A percentile compares a stretch with the other conserved stretches of the same genome.
Evolutionary conservation across 139 green algal genomes (phyloP).

Genomic region (Nannochloris sp.): DNA sequence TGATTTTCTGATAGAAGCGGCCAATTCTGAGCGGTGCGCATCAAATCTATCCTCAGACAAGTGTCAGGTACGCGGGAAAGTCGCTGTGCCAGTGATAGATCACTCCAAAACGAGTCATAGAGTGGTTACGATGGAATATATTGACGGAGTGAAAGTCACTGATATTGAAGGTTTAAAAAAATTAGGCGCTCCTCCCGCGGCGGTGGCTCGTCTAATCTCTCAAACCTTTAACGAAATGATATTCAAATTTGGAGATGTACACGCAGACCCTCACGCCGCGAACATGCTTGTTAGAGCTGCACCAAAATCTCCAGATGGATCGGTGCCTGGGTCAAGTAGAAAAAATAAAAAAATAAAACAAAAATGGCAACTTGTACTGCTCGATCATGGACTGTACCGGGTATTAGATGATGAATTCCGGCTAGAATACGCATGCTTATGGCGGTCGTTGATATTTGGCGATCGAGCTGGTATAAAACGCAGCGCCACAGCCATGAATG

Average conservation of each 20-base stretch:
- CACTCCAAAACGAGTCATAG: conserved; percentile 35
- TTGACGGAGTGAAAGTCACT: conserved; percentile 46
- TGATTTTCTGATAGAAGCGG: conserved; percentile 67
- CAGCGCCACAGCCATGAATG: conserved; percentile 61
- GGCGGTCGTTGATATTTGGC: conserved; percentile 73
- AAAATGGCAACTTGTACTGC: conserved; percentile 68
- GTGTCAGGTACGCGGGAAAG: conserved; percentile 5
- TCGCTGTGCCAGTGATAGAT: conserved; percentile 45
- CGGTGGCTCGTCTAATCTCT: conserved; percentile 59
- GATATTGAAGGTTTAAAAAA: conserved; percentile 40
- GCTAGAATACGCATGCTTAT: conserved; percentile 67
- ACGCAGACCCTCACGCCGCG: conserved; percentile 27
- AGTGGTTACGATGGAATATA: conserved; percentile 75
- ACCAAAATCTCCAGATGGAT: conserved; percentile 18
- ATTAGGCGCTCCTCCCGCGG: conserved; percentile 3
- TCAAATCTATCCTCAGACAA: conserved; percentile 10
- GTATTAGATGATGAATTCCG: conserved; percentile 47
- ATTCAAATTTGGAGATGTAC: conserved; percentile 72
- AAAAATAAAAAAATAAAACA: conserved; percentile 6
- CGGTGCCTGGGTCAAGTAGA: conserved; percentile 24
- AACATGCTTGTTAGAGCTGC: conserved; percentile 62
- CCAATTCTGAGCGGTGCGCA: conserved; percentile 43
- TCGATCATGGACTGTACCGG: conserved; percentile 83
- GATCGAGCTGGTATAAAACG: background rate
- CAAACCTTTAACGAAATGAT: conserved; percentile 86